Base-by-base conservation (phyloP, 176 grass and related monocot species). In the Oryza coarctata region DNA sequence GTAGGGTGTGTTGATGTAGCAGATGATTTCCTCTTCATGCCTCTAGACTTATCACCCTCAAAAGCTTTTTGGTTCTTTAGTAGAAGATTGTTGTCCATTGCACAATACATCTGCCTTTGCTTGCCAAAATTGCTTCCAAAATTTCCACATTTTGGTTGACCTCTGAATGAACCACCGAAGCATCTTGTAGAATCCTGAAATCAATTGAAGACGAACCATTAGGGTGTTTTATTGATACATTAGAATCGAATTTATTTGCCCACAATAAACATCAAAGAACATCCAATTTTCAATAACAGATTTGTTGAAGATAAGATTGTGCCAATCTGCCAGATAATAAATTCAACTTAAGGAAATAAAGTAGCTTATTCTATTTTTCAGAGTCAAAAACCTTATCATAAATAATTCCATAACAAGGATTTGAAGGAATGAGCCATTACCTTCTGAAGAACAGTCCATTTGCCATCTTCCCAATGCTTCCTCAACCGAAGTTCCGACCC, bases 371-470 rank as follows among this genome's bases (percentile, higher is more conserved):
- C 22, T 80, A 70, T 36, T 58, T 6, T 57, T 18, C n/a, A n/a
- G n/a, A n/a, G n/a, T n/a, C n/a, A n/a, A 55, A 44, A 31, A n/a
- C 27, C 22, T 66, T 15, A 75, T 70, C 58, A 36, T 77, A 41
- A 70, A 76, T n/a, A 75, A 57, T 34, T 74, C 1, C 6, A 76
- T 31, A 57, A 15, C 33, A 20, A 43, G 62, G 77, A 87, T 50
- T 64, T 14, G 15, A 76, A 78, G 43, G 20, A 80, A 87, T 25
- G 81, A 29, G 84, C 2, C 18, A 87, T 87, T 89, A 96, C 94
- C 88, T 97, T 97, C 33, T 78, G 81, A 76, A 88, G 82, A 18
- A 78, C 78, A 44, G 80, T 31, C 94, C 94, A 97, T 88, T 87
- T 87, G 83, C 83, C 84, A 88, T 85, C 82, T 69, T 87, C 34